Evolutionary conservation across 108 stramenopile species (phyloP).

Genomic region (Fistulifera pelliculosa): DNA sequence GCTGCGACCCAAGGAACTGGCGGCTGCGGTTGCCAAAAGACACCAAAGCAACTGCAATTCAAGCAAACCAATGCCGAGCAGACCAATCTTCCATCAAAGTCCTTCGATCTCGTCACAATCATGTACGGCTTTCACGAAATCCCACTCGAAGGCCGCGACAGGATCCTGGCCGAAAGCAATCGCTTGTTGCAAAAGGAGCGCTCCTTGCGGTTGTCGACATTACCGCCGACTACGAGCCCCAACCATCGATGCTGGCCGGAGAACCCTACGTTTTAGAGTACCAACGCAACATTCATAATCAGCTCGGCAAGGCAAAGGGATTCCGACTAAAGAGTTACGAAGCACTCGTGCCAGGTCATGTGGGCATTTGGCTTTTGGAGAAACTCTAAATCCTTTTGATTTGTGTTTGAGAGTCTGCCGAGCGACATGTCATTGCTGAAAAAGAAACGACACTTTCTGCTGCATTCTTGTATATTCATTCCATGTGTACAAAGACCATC

Average conservation of each 20-base stretch:
- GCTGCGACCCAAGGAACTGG: background rate
- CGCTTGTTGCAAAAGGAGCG: constrained; percentile 55
- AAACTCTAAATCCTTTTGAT: too few relatives aligned
- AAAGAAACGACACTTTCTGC: too few relatives aligned
- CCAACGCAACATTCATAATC: constrained; percentile 74
- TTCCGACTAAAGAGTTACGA: constrained; percentile 16
- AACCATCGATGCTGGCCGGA: constrained; percentile 57
- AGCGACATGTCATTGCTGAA: too few relatives aligned
- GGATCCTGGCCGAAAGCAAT: constrained; percentile 55
- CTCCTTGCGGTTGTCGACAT: constrained; percentile 71
- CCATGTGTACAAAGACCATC: too few relatives aligned
- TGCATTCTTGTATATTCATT: too few relatives aligned
- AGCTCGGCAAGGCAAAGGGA: constrained; percentile 25
- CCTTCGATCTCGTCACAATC: constrained; percentile 53
- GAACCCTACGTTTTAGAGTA: constrained; percentile 81
- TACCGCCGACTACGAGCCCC: constrained; percentile 46
- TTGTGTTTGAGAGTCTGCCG: too few relatives aligned
- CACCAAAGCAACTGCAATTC: constrained; percentile 6
- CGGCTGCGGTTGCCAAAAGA: background rate
- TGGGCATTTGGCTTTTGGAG: constrained; percentile 32
- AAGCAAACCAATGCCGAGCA: constrained; percentile 52
- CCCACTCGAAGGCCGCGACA: constrained; percentile 38
- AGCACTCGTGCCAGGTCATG: constrained; percentile 30
- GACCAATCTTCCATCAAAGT: constrained; percentile 29
- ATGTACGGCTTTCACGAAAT: constrained; percentile 76